These are phyloP conservation scores for Atkinsonella texensis DNA, from an alignment of 2,329 filamentous ascomycete species.

Conservation along the genomic window DNA sequence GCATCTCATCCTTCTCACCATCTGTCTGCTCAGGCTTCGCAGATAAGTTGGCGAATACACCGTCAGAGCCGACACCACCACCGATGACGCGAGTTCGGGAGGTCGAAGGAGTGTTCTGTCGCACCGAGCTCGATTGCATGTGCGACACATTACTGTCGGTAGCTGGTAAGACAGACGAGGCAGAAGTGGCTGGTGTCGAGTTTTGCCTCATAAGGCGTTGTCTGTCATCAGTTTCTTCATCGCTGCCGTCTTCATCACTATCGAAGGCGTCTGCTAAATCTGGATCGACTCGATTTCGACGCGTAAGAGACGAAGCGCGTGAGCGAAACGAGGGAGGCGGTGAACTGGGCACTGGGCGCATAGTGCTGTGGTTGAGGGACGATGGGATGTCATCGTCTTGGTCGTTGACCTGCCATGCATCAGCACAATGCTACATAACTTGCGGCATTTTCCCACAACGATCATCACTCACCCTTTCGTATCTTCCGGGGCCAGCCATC, in stretches of 20 bases:
- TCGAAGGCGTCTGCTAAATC: slow-evolving; percentile 92
- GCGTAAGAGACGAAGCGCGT: slow-evolving; percentile 49
- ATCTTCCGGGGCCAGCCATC: slow-evolving; percentile 35
- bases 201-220: slow-evolving; percentile 72
- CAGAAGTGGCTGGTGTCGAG: slow-evolving; percentile 19
- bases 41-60: slow-evolving; percentile 89
- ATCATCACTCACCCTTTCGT: slow-evolving; percentile 41
- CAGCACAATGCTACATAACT: background rate
- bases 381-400: slow-evolving; percentile 31
- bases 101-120: slow-evolving; percentile 18
- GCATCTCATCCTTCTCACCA: slow-evolving; percentile 74
- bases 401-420: slow-evolving; percentile 37
- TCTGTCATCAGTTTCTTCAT: slow-evolving; percentile 65
- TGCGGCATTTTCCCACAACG: too few relatives aligned
- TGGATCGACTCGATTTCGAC: slow-evolving; percentile 47
- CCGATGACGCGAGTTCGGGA: slow-evolving; percentile 46
- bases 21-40: slow-evolving; percentile 78
- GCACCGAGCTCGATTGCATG: slow-evolving; percentile 13
- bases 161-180: slow-evolving; percentile 5
- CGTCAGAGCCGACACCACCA: slow-evolving; percentile 71
- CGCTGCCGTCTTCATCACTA: slow-evolving; percentile 66
- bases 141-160: background rate
- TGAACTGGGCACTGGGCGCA: slow-evolving; percentile 39
- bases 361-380: slow-evolving; percentile 16
- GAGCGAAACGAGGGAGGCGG: slow-evolving; percentile 82